phyloP scores from a whole-genome alignment of 257 asterid genomes.

The Anisodus tanguticus region DNA sequence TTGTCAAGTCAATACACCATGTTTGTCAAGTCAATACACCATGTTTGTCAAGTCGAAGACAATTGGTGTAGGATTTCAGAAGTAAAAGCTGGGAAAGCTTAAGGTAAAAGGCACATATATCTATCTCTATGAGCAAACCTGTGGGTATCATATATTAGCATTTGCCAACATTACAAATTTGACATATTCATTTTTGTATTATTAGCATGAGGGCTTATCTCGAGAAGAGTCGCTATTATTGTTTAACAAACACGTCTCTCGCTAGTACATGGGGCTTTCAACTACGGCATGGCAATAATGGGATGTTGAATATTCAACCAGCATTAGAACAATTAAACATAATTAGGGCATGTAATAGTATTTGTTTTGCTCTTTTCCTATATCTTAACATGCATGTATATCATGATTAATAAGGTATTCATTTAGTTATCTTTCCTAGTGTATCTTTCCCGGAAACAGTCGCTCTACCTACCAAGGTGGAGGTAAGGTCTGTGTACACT shows the following conservation, averaged over 20 bases:
- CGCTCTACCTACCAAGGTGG: too few relatives aligned
- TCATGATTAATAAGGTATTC: background rate
- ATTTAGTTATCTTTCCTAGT: background rate
- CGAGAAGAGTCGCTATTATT: background rate
- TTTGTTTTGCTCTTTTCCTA: background rate
- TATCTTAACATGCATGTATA: background rate
- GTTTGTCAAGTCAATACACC: background rate
- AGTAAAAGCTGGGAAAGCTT: background rate
- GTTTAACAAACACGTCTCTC: background rate
- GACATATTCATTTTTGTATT: background rate
- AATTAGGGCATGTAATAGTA: background rate
- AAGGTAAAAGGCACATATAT: background rate
- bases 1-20: background rate
- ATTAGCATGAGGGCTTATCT: background rate
- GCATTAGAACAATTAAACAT: background rate
- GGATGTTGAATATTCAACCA: background rate
- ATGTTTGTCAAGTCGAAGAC: background rate
- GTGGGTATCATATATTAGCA: background rate
- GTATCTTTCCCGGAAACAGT: too few relatives aligned
- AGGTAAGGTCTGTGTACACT: too few relatives aligned
- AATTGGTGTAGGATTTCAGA: background rate
- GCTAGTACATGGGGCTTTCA: background rate
- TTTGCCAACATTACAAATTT: background rate
- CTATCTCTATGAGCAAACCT: background rate
- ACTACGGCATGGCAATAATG: background rate